phyloP scores from a whole-genome alignment of 805 yeast species.

The Candida mattraensis region DNA sequence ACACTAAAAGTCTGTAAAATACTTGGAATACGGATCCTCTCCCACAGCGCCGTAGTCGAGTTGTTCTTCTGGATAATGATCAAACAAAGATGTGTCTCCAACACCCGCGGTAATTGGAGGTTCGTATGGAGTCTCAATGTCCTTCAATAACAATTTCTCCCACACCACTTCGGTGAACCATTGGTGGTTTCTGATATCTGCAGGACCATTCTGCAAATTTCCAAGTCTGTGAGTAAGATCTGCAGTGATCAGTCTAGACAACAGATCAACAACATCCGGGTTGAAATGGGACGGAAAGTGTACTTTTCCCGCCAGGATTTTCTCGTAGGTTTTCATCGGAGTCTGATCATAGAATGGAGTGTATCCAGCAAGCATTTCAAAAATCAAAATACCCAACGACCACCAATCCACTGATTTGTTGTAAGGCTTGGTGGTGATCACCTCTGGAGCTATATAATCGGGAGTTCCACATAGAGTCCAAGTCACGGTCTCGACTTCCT shows the following conservation, averaged over 20 bases:
- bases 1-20: slow-evolving; percentile 33
- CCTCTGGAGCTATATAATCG: slow-evolving; percentile 65
- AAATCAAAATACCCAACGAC: slow-evolving; percentile 60
- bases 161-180: slow-evolving; percentile 65
- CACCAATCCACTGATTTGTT: slow-evolving; percentile 67
- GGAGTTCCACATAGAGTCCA: slow-evolving; percentile 67
- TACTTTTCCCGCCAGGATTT: slow-evolving; percentile 54
- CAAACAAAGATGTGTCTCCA: slow-evolving; percentile 62
- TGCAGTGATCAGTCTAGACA: slow-evolving; percentile 51
- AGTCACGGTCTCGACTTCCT: slow-evolving; percentile 58
- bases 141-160: slow-evolving; percentile 56
- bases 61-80: slow-evolving; percentile 77
- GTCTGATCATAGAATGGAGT: slow-evolving; percentile 65
- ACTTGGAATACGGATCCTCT: slow-evolving; percentile 37
- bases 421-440: slow-evolving; percentile 60
- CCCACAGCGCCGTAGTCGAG: slow-evolving; percentile 78
- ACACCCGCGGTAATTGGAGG: slow-evolving; percentile 66
- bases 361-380: slow-evolving; percentile 63
- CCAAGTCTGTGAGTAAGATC: slow-evolving; percentile 59
- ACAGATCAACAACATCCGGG: slow-evolving; percentile 53
- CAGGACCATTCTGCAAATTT: slow-evolving; percentile 57
- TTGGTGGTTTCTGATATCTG: slow-evolving; percentile 55
- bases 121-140: slow-evolving; percentile 64
- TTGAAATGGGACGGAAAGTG: slow-evolving; percentile 57
- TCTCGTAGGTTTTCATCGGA: slow-evolving; percentile 65